Conservation (phyloP, 805 yeast genomes). For the Candida verbasci region DNA sequence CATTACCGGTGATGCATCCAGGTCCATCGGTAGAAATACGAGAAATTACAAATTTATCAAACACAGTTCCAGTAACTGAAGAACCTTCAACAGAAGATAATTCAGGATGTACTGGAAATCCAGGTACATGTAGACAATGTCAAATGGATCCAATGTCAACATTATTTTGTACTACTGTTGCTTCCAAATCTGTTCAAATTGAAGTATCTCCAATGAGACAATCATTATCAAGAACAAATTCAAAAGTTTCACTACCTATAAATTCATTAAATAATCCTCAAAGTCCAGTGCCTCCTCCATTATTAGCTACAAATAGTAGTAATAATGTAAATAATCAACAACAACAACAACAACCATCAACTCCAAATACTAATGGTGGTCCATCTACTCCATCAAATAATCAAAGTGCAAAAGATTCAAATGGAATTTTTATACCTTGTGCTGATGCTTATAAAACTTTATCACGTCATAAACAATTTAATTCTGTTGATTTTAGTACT, state of each 20-base stretch:
- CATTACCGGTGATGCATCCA: constrained; percentile 59
- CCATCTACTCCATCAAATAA: neutral
- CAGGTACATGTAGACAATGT: constrained; percentile 83
- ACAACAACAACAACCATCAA: constrained; percentile 6
- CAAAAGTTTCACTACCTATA: constrained; percentile 8
- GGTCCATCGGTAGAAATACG: constrained; percentile 56
- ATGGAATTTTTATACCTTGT: constrained; percentile 71
- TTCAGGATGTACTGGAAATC: constrained; percentile 73
- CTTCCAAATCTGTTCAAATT: constrained; percentile 35
- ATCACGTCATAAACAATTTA: constrained; percentile 75
- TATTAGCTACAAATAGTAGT: constrained; percentile 8
- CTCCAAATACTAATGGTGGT: no score
- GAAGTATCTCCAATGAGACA: neutral
- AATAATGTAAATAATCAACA: neutral
- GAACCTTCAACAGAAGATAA: constrained; percentile 19
- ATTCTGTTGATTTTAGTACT: constrained; percentile 66
- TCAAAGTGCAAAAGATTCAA: constrained; percentile 8
- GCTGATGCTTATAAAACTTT: constrained; percentile 87
- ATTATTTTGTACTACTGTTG: constrained; percentile 81
- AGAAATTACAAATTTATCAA: constrained; percentile 37
- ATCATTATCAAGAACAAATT: constrained; percentile 7
- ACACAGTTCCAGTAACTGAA: constrained; percentile 21
- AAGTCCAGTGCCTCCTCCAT: constrained; percentile 7
- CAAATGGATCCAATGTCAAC: constrained; percentile 85
- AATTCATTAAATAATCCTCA: constrained; percentile 1